Evolutionary conservation across 2,329 filamentous ascomycete species (phyloP), one percentile per base, ranked within the genome.

Genomic region (Ophiocordyceps australis): DNA sequence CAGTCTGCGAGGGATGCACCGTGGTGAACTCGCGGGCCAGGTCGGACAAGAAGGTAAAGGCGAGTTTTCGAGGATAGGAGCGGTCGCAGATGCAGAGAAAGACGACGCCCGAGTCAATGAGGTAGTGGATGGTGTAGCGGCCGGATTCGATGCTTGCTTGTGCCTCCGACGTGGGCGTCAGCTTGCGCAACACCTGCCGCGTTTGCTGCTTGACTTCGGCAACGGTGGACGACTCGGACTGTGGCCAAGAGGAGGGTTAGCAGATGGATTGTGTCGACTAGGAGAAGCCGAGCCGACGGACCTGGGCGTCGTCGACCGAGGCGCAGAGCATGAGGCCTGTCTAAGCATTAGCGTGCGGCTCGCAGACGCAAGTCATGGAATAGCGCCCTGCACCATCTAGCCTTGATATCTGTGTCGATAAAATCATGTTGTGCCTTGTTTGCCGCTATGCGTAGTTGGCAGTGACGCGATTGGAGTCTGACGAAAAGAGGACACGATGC

Each of bases 1-100:
- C 74, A 54, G 89, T 77, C 29, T 62, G 47, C 12, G 67, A 47
- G 24, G 74, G 66, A 62, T 98, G 91, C 30, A 76, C 83, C 36
- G 73, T 85, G 35, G 74, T 74, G 62, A 98, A 98, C 59, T 98
- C 89, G 50, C 71, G 68, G 31, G 79, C 69, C 28, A 98, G 68
- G 59, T 98, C 89, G 40, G 81, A 73, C 32, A 98, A 82, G 65
- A 95, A 98, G 33, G 86, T 94, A 55, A 98, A 93, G 45, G 91
- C 86, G 25, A 98, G 78, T 56, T 98, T 95, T 54, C 89, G 86
- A 30, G 89, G 86, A 62, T 95, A 98, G 29, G 81, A 81, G 30
- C 72, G 67, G 52, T 94, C 85, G 61, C 80, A 85, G 53, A 98
- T 86, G 62, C 79, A 83, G 41, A 95, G 65, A 62, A 92, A 95